Evolutionary conservation across 176 grass and related monocot genomes (phyloP), one percentile per base, ranked within the genome.

Genomic region (Poa annua): DNA sequence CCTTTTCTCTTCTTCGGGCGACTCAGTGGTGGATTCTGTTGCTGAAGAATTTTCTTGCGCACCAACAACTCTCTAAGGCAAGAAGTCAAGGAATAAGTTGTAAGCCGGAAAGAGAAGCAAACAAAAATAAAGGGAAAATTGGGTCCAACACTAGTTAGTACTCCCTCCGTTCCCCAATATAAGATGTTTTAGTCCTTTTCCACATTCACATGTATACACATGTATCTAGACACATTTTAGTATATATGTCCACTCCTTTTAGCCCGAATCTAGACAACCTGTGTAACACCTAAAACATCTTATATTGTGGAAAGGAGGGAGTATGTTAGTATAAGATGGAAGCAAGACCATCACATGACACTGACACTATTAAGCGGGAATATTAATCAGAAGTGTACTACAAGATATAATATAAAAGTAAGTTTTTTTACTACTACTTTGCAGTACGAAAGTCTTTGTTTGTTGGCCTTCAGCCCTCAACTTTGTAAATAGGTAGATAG

Each of bases 51-150:
- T 84, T 78, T 89, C 81, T 41, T 88, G 63, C 77, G 62, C 77
- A 61, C 80, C 82, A 90, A 68, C 64, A 76, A 88, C 65, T 84
- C 76, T 91, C 96, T 98, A 67, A n/a, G 47, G 66, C 5, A 56
- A 78, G 26, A 11, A 86, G 24, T 74, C 59, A 81, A 74, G 14
- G 56, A 5, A 84, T 59, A 78, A 80, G 52, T 47, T 26, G 12
- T 82, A 81, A 78, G 47, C 12, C 50, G 83, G 26, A 86, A 35
- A 71, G 5, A 85, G 21, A 77, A 86, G 53, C 59, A 88, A 68
- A 72, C 56, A 71, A 22, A 56, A 65, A 29, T 32, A 24, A 74
- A 9, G 48, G 35, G 53, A 57, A 52, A 80, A 81, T 42, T 14
- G 19, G 13, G 59, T 74, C 7, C 44, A 74, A 71, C 11, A 67